Conservation (phyloP, 2,329 filamentous ascomycete genomes). For the Emericellopsis cladophorae region DNA sequence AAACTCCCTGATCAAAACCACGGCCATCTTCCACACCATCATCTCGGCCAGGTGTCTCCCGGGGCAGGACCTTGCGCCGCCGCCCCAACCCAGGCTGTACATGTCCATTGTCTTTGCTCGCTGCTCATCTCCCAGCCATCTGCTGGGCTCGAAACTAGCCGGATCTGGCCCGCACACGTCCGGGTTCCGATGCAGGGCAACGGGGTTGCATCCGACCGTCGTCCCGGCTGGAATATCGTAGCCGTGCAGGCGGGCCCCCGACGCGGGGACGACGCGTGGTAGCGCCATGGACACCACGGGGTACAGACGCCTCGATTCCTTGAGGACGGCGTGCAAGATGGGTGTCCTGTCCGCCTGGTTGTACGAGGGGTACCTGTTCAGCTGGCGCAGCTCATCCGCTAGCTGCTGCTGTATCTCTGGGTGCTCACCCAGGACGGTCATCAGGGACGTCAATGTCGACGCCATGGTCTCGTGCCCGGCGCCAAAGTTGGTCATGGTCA, state of each 20-base stretch:
- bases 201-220: slow-evolving; percentile 36
- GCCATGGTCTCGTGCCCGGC: slow-evolving; percentile 43
- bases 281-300: slow-evolving; percentile 40
- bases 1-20: slow-evolving; percentile 28
- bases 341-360: slow-evolving; percentile 10
- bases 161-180: slow-evolving; percentile 35
- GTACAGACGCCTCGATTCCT: slow-evolving; percentile 35
- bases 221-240: slow-evolving; percentile 28
- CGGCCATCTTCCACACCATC: slow-evolving; percentile 30
- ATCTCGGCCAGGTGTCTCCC: slow-evolving; percentile 37
- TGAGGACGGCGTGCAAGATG: slow-evolving; percentile 29
- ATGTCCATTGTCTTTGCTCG: slow-evolving; percentile 28
- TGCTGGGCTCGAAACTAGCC: slow-evolving; percentile 26
- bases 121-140: slow-evolving; percentile 28
- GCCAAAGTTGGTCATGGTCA: slow-evolving; percentile 42
- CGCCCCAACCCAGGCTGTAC: slow-evolving; percentile 37
- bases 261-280: slow-evolving; percentile 27
- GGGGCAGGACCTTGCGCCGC: slow-evolving; percentile 35
- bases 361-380: slow-evolving; percentile 7
- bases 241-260: slow-evolving; percentile 24
- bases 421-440: slow-evolving; percentile 32
- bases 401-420: slow-evolving; percentile 17
- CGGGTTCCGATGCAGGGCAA: slow-evolving; percentile 33
- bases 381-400: slow-evolving; percentile 15
- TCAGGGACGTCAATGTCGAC: slow-evolving; percentile 33